phyloP scores from a whole-genome alignment of 257 asterid genomes.

The Buddleja alternifolia region DNA sequence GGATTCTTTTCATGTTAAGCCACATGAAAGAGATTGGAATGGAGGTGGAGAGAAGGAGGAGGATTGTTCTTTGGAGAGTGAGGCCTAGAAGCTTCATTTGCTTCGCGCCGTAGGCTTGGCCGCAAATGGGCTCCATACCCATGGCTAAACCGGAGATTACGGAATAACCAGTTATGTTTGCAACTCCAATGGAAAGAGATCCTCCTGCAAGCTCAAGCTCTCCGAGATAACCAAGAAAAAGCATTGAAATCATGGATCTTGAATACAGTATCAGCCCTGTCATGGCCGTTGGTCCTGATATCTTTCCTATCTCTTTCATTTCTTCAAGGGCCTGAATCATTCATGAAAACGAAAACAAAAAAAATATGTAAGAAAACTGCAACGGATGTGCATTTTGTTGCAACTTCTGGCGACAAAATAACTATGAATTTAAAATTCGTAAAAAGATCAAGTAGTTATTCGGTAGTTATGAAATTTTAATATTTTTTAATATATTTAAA shows the following conservation, averaged over 20 bases:
- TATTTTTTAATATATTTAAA: too few species aligned
- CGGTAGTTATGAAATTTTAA: too few species aligned
- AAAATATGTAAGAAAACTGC: too few species aligned
- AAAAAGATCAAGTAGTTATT: too few species aligned
- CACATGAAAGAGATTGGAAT: conserved; percentile 82
- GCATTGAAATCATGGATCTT: conserved; percentile 94
- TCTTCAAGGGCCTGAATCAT: conserved; percentile 68
- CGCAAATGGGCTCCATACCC: conserved; percentile 99
- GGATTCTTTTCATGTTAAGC: conserved; percentile 78
- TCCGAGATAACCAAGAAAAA: conserved; percentile 87
- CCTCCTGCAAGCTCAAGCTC: conserved; percentile 96
- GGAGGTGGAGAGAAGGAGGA: conserved; percentile 74
- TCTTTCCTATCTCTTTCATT: conserved; percentile 77
- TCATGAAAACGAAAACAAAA: background rate
- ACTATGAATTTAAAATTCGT: too few species aligned
- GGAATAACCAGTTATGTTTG: conserved; percentile 96
- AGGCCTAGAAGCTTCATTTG: conserved; percentile 88
- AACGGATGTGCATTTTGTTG: too few species aligned
- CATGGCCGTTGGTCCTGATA: conserved; percentile 79
- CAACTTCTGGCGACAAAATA: too few species aligned
- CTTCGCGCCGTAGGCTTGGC: conserved; percentile 93
- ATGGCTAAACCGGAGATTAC: conserved; percentile 91
- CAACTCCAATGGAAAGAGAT: conserved; percentile 88
- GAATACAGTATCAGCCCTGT: conserved; percentile 81
- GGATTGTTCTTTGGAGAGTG: conserved; percentile 80